Percentiles rank a stretch among this genome's conserved stretches.
Conservation (phyloP, 2,329 filamentous ascomycete species). For the Cryphonectria parasitica region DNA sequence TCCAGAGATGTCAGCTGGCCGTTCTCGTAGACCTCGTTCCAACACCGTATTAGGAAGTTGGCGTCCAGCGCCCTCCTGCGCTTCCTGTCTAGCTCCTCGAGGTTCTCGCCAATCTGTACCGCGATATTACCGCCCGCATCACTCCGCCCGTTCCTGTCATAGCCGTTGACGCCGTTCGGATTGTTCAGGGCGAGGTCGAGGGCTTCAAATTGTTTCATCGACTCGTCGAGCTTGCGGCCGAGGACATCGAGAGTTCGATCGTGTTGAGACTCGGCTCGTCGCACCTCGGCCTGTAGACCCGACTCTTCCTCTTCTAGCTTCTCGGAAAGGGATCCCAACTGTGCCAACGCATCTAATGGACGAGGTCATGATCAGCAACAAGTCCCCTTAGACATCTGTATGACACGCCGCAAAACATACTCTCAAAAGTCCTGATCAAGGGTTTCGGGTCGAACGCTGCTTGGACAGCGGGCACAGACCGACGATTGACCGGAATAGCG, state of each 20-base stretch:
- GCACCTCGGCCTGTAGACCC: conserved; percentile 85
- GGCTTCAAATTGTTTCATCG: conserved; percentile 88
- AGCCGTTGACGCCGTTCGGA: conserved; percentile 44
- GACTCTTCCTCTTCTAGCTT: conserved; percentile 90
- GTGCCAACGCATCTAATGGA: conserved; percentile 62
- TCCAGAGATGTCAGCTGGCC: conserved; percentile 87
- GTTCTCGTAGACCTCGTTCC: conserved; percentile 90
- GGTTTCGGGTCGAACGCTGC: conserved; percentile 88
- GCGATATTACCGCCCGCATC: conserved; percentile 81
- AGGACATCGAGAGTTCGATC: conserved; percentile 87
- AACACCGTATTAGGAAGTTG: conserved; percentile 94
- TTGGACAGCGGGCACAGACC: conserved; percentile 68
- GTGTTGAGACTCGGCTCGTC: conserved; percentile 89
- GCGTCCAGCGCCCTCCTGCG: conserved; percentile 88
- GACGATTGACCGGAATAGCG: conserved; percentile 77
- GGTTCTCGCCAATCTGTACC: conserved; percentile 88
- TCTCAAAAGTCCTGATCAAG: conserved; percentile 92
- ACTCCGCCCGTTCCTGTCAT: conserved; percentile 54
- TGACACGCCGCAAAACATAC: conserved; percentile 42
- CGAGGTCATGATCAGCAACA: conserved; percentile 33
- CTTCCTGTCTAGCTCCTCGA: conserved; percentile 95
- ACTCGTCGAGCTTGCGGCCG: conserved; percentile 86
- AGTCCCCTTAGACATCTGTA: background rate
- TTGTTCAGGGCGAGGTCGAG: conserved; percentile 83
- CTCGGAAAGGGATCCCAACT: conserved; percentile 72